A percentile compares a stretch with the other conserved stretches of the same genome.
Conservation (phyloP, 1,139 yeast species). For the Tardiomyces digboiensis region DNA sequence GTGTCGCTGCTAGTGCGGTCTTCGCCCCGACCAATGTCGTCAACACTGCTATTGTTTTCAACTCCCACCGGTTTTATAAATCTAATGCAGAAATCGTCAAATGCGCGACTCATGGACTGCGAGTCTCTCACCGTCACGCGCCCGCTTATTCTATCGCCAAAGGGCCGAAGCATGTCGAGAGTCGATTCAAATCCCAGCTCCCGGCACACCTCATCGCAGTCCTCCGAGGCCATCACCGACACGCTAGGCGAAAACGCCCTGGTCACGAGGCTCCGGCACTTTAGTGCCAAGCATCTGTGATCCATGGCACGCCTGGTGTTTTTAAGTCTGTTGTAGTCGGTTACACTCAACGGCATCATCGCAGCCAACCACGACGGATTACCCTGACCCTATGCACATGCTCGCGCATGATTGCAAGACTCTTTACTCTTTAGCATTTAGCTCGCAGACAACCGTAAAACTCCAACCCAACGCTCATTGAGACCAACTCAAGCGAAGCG, state of each 20-base stretch:
- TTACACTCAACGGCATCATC: neutral
- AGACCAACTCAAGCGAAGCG: too few relatives aligned
- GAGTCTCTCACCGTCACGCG: slow-evolving; percentile 34
- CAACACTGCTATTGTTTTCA: neutral
- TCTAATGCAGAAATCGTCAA: slow-evolving; percentile 25
- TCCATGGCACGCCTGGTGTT: too few relatives aligned
- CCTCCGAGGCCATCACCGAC: slow-evolving; percentile 43
- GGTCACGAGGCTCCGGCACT: slow-evolving; percentile 16
- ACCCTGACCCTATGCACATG: too few relatives aligned
- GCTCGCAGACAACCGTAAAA: too few relatives aligned
- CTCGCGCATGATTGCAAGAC: too few relatives aligned
- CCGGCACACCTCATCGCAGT: slow-evolving; percentile 40
- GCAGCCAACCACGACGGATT: too few relatives aligned
- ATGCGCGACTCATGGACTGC: slow-evolving; percentile 20
- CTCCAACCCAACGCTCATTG: too few relatives aligned
- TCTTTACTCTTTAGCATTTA: too few relatives aligned
- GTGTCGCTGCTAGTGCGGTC: slow-evolving; percentile 1
- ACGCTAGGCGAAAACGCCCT: slow-evolving; percentile 49
- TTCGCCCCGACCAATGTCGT: neutral
- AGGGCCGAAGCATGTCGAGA: slow-evolving; percentile 31
- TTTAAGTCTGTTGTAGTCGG: neutral
- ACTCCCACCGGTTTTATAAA: slow-evolving; percentile 9
- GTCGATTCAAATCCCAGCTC: slow-evolving; percentile 28
- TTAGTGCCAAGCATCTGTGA: slow-evolving; percentile 2
- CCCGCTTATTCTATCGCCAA: slow-evolving; percentile 32